These are phyloP conservation scores for Actinomucor elegans DNA, from an alignment of 371 early-diverging fungal species.

Conservation along the genomic window DNA sequence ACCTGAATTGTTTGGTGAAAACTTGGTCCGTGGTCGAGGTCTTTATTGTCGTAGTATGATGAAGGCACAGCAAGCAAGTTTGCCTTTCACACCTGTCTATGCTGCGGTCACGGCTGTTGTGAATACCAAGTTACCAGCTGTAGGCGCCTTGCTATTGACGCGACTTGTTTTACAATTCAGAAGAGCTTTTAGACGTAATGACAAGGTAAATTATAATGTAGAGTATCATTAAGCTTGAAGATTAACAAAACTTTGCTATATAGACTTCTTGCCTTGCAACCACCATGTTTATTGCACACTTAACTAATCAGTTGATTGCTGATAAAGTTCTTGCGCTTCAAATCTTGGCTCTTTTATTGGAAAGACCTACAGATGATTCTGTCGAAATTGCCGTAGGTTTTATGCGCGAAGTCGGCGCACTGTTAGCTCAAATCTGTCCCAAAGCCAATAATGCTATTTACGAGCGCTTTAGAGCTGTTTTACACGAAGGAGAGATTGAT, in stretches of 20 bases:
- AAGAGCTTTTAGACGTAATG: slow-evolving; percentile 88
- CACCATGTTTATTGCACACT: slow-evolving; percentile 89
- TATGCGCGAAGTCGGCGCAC: slow-evolving; percentile 89
- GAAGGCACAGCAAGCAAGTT: slow-evolving; percentile 91
- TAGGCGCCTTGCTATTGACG: slow-evolving; percentile 87
- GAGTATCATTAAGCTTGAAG: too few relatives aligned
- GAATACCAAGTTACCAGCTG: slow-evolving; percentile 91
- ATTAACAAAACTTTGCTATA: neutral
- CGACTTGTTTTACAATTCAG: slow-evolving; percentile 90
- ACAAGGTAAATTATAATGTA: slow-evolving; percentile 60
- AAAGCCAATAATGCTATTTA: slow-evolving; percentile 86
- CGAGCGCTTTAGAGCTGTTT: slow-evolving; percentile 89
- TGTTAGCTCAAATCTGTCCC: slow-evolving; percentile 77
- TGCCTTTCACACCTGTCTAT: slow-evolving; percentile 92
- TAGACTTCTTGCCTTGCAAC: slow-evolving; percentile 77
- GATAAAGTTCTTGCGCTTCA: slow-evolving; percentile 91
- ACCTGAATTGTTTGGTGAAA: slow-evolving; percentile 89
- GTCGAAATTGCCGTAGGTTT: slow-evolving; percentile 98
- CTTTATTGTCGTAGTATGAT: slow-evolving; percentile 85
- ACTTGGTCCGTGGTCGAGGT: slow-evolving; percentile 93
- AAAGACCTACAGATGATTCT: slow-evolving; percentile 94
- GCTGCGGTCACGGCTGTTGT: slow-evolving; percentile 87
- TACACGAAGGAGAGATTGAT: slow-evolving; percentile 94
- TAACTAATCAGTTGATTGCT: slow-evolving; percentile 90
- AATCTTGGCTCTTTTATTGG: slow-evolving; percentile 82